Base-by-base conservation (phyloP, 2,329 filamentous ascomycete genomes). In the Alternaria gaisen region DNA sequence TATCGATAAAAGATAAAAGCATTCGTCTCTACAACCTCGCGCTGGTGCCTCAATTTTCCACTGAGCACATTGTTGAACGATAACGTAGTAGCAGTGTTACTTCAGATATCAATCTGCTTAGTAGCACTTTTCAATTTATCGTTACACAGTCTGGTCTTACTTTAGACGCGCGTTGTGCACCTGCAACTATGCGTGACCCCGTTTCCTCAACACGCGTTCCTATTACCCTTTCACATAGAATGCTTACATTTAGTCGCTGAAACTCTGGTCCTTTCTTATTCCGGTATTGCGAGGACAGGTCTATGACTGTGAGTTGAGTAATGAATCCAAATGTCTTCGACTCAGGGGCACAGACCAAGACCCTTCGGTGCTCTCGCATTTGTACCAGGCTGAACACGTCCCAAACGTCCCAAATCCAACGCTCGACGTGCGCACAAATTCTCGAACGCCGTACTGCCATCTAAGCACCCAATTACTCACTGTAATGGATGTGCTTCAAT, bases 401-500 rank as follows among this genome's bases (percentile, higher is more conserved):
- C 50, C 18, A 36, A 50, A 38, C 41, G 30, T 36, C 30, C 42
- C 18, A 36, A 50, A 38, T 28, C 28, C 20, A 22, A 42, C 44
- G 41, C 28, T n/a, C 22, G 34, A 51, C 52, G 38, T 41, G 52
- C 53, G 32, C 40, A 43, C 46, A 28, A 11, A 22, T 34, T 20
- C 26, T 24, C 18, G 16, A 14, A 9, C 36, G 36, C 9, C 4
- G 26, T 11, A n/a, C 20, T 18, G 26, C 22, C 8, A 3, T 14
- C 20, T n/a, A 22, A 42, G 14, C 16, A 43, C n/a, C 40, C 18
- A 40, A 30, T 20, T 34, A 14, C 22, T 28, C 18, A 18, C 36
- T 57, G 56, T 46, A 41, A 80, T 80, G 78, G 65, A 72, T 10
- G 63, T 63, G 22, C 42, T 82, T 11, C 56, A 71, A 14, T 77